Evolutionary conservation across 2,329 filamentous ascomycete species (phyloP).

Genomic region (Aspergillus tamarii): DNA sequence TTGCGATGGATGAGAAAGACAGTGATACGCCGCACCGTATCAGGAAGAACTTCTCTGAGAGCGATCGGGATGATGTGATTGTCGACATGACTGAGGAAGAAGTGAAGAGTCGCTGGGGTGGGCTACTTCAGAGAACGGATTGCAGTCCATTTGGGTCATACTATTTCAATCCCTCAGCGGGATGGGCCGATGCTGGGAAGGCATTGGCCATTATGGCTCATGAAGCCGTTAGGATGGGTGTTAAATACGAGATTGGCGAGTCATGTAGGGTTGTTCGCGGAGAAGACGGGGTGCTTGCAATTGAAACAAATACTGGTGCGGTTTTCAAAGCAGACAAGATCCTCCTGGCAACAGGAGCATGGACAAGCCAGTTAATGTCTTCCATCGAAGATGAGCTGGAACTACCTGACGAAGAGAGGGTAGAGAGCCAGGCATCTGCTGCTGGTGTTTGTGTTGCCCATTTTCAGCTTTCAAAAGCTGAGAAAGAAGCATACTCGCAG

Average conservation of each 20-base stretch:
- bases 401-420: slow-evolving; percentile 52
- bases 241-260: slow-evolving; percentile 50
- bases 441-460: slow-evolving; percentile 64
- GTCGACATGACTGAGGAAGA: slow-evolving; percentile 50
- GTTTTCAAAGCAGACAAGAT: slow-evolving; percentile 56
- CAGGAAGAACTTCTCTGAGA: slow-evolving; percentile 55
- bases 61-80: slow-evolving; percentile 46
- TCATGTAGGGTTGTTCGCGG: slow-evolving; percentile 49
- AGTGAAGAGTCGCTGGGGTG: slow-evolving; percentile 45
- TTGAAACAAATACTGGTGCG: slow-evolving; percentile 52
- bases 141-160: slow-evolving; percentile 43
- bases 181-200: slow-evolving; percentile 56
- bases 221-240: slow-evolving; percentile 49
- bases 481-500: slow-evolving; percentile 52
- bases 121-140: slow-evolving; percentile 42
- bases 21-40: slow-evolving; percentile 56
- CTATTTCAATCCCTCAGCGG: slow-evolving; percentile 56
- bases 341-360: slow-evolving; percentile 60
- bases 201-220: slow-evolving; percentile 51
- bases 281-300: slow-evolving; percentile 46
- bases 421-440: slow-evolving; percentile 59
- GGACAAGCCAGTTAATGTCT: slow-evolving; percentile 59
- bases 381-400: slow-evolving; percentile 50
- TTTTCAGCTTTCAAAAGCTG: slow-evolving; percentile 55
- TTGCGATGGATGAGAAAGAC: slow-evolving; percentile 56